A percentile compares a stretch with the other conserved stretches of the same genome.
Conservation (phyloP, 148 eudicot genomes). For the Persicaria maculosa region DNA sequence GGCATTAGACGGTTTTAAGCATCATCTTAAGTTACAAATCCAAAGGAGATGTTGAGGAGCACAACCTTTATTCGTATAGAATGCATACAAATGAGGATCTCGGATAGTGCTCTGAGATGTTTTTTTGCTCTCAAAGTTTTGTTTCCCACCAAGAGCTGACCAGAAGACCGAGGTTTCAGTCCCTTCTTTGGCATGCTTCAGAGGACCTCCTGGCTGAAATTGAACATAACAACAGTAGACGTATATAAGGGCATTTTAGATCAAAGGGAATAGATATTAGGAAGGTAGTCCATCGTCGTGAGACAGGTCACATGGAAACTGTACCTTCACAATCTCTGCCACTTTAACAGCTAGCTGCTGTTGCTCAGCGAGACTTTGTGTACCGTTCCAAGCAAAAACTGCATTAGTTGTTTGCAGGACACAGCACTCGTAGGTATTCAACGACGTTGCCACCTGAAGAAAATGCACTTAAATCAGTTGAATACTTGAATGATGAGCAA, state of each 20-base stretch:
- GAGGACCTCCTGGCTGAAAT: constrained; percentile 65
- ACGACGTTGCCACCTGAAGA: constrained; percentile 65
- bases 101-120: constrained; percentile 57
- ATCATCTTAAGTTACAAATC: background rate
- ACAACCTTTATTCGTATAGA: constrained; percentile 60
- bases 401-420: constrained; percentile 80
- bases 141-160: constrained; percentile 95
- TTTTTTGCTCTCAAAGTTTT: constrained; percentile 69
- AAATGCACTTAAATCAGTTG: background rate
- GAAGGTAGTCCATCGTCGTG: too few relatives aligned
- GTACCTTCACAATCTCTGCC: constrained; percentile 91
- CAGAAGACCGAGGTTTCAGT: constrained; percentile 92
- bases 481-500: background rate
- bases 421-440: constrained; percentile 82
- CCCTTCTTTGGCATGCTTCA: constrained; percentile 94
- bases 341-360: constrained; percentile 75
- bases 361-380: constrained; percentile 78
- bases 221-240: background rate
- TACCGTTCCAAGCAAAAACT: constrained; percentile 82
- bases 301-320: background rate
- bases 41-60: background rate
- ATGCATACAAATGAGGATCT: constrained; percentile 87
- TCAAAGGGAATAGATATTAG: background rate
- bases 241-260: background rate
- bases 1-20: background rate